A percentile compares a stretch with the other conserved stretches of the same genome.
These are phyloP conservation scores for Saururus chinensis DNA, from an alignment of 164 flowering plant species.

Conservation along the genomic window DNA sequence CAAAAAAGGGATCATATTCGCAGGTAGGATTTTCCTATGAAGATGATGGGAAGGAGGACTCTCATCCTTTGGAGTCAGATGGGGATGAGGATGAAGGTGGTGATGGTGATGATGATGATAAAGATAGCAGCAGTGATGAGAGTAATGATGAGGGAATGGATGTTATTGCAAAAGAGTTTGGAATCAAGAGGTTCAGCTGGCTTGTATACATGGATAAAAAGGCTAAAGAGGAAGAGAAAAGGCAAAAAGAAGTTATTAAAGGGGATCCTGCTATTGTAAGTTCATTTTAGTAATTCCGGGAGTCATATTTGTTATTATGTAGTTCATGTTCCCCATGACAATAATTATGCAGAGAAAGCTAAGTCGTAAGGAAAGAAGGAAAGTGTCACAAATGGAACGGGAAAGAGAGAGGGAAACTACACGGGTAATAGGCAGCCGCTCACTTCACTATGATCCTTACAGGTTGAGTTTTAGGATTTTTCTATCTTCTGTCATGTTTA, in stretches of 20 bases:
- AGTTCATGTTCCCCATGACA: neutral
- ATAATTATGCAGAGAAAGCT: slow-evolving; percentile 57
- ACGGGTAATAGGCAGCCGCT: slow-evolving; percentile 48
- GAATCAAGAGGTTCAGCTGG: slow-evolving; percentile 93
- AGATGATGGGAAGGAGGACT: slow-evolving; percentile 63
- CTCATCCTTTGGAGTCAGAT: slow-evolving; percentile 47
- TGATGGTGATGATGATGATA: slow-evolving; percentile 73
- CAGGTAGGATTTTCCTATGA: slow-evolving; percentile 97
- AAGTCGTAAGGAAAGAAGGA: slow-evolving; percentile 97
- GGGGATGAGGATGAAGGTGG: slow-evolving; percentile 69
- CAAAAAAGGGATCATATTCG: slow-evolving; percentile 85
- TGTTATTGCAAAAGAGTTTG: slow-evolving; percentile 87
- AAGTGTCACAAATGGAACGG: slow-evolving; percentile 90
- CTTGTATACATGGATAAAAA: slow-evolving; percentile 95
- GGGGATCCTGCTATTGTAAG: slow-evolving; percentile 98
- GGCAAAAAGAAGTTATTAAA: slow-evolving; percentile 85
- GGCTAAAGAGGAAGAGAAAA: slow-evolving; percentile 88
- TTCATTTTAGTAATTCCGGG: neutral
- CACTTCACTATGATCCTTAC: slow-evolving; percentile 81
- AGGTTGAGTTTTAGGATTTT: slow-evolving; percentile 30
- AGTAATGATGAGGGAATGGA: slow-evolving; percentile 96
- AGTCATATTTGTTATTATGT: neutral
- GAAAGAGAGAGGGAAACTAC: slow-evolving; percentile 86
- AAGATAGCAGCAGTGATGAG: slow-evolving; percentile 88
- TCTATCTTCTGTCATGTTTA: neutral